A percentile compares a stretch with the other conserved stretches of the same genome.
phyloP scores from a whole-genome alignment of 805 yeast species.

The Grigorovia transvaalensis region DNA sequence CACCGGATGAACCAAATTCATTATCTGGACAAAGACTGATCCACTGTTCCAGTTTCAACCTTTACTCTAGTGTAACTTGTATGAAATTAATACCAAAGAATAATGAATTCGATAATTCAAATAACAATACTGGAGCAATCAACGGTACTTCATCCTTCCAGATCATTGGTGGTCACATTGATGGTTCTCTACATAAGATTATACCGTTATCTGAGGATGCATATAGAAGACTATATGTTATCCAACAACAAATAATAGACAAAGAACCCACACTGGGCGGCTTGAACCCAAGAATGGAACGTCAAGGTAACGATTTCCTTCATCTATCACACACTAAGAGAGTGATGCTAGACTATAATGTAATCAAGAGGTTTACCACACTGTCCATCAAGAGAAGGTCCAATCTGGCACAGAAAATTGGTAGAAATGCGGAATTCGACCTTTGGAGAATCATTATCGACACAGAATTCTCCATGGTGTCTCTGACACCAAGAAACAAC shows the following conservation, averaged over 20 bases:
- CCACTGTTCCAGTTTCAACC: slow-evolving; percentile 57
- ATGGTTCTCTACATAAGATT: slow-evolving; percentile 70
- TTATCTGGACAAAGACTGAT: slow-evolving; percentile 68
- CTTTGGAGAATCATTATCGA: slow-evolving; percentile 60
- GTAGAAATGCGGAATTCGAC: slow-evolving; percentile 47
- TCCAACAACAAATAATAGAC: slow-evolving; percentile 81
- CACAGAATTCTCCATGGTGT: slow-evolving; percentile 35
- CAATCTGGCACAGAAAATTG: slow-evolving; percentile 45
- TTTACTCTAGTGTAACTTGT: slow-evolving; percentile 51
- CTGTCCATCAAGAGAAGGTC: slow-evolving; percentile 49
- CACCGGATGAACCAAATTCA: slow-evolving; percentile 84
- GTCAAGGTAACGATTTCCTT: slow-evolving; percentile 33
- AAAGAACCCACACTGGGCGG: slow-evolving; percentile 68
- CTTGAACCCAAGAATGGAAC: slow-evolving; percentile 64
- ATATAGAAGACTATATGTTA: slow-evolving; percentile 70
- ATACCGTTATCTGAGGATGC: slow-evolving; percentile 64
- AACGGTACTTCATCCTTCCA: slow-evolving; percentile 34
- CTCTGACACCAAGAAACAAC: slow-evolving; percentile 6
- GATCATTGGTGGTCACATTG: slow-evolving; percentile 60
- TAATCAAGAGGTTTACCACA: slow-evolving; percentile 42
- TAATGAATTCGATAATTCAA: slow-evolving; percentile 21
- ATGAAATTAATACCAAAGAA: slow-evolving; percentile 36
- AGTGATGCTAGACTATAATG: slow-evolving; percentile 55
- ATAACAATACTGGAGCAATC: slow-evolving; percentile 10
- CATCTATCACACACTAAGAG: slow-evolving; percentile 35